Evolutionary conservation across 1,284 basidiomycete species (phyloP), one percentile per base, ranked within the genome.

Genomic region (Ceratobasidium sp.): DNA sequence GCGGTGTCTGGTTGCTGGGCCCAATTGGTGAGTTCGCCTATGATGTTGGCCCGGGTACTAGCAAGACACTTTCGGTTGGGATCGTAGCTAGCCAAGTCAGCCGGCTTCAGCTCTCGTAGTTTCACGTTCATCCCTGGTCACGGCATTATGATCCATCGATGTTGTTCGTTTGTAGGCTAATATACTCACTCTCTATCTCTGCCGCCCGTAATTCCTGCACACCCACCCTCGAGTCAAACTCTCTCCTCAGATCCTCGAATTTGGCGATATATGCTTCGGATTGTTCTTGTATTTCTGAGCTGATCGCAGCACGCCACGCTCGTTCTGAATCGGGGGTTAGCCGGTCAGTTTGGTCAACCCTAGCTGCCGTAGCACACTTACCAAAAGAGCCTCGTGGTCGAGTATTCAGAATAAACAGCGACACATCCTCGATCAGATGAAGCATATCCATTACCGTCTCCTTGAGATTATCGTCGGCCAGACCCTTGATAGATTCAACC

Each of bases 381-480:
- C 68, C 68, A 10, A 20, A 26, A 23, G 28, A 10, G 9, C 20
- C 12, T 3, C 67, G 57, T 3, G 69, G 46, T n/a, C 23, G 20
- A 26, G 44, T 48, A n/a, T 23, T 48, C 28, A 57, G 15, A 38
- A 70, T 23, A 44, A 70, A 70, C 13, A 54, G 28, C n/a, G 68
- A 70, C 13, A 52, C 52, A 17, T 70, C 68, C 17, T 70, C 68
- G n/a, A 70, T 70, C 50, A 70, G 38, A 20, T 42, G 1, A 1
- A 57, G 20, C 38, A 52, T 13, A 2, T 38, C n/a, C 20, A 23
- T 6, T 23, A 70, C 52, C 42, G 54, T 44, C 15, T 57, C 38
- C 6, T 17, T 26, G 13, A 57, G 68, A 38, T 17, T n/a, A 7
- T 44, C 38, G 13, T 59, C 9, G 15, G 54, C 40, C 5, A 20